phyloP scores from a whole-genome alignment of 1,284 basidiomycete genomes.

The Puccinia brachypodii region DNA sequence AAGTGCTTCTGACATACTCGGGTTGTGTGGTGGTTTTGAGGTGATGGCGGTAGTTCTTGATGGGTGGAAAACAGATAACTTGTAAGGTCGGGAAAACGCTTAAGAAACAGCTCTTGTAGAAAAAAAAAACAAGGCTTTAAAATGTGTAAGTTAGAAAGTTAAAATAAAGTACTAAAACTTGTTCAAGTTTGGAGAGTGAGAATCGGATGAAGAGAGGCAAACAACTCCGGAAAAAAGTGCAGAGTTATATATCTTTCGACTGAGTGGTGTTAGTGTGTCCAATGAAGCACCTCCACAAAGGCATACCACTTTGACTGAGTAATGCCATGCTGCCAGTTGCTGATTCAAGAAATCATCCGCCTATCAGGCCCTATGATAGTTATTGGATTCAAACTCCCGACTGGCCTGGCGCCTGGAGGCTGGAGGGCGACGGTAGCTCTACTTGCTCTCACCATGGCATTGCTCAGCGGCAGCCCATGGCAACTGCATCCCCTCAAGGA shows the following conservation, averaged over 20 bases:
- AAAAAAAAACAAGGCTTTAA: neutral
- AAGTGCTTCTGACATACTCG: constrained; percentile 8
- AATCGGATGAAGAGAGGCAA: neutral
- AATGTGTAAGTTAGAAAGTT: neutral
- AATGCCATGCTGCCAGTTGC: constrained; percentile 8
- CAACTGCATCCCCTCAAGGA: neutral
- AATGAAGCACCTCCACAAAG: neutral
- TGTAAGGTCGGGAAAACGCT: neutral
- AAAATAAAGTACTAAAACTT: constrained; percentile 5
- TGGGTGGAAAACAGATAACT: neutral
- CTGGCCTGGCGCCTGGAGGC: neutral
- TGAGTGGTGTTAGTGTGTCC: neutral
- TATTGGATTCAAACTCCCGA: neutral
- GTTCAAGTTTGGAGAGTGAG: neutral
- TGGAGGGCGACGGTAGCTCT: neutral
- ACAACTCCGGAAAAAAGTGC: neutral
- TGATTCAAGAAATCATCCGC: no score
- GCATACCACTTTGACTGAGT: neutral
- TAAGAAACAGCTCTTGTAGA: neutral
- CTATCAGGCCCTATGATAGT: neutral
- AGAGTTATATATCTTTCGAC: neutral
- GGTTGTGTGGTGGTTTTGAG: neutral
- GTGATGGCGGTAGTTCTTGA: neutral
- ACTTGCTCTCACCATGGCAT: neutral
- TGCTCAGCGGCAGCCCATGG: neutral